A percentile compares a stretch with the other conserved stretches of the same genome.
These are phyloP conservation scores for Vitis rupestris DNA, from an alignment of 164 flowering plant genomes.

Conservation along the genomic window DNA sequence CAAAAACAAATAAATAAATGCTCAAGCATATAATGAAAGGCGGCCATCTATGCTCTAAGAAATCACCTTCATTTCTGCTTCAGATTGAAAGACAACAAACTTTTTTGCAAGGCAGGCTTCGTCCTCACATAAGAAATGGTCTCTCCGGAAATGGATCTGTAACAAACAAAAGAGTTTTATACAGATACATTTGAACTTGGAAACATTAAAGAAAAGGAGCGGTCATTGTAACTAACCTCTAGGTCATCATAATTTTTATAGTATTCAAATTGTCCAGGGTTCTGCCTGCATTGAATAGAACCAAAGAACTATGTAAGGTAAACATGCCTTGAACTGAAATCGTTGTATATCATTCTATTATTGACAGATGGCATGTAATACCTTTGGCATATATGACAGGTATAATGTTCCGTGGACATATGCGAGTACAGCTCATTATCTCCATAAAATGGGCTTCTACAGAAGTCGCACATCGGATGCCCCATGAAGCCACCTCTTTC, in stretches of 20 bases:
- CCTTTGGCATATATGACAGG: slow-evolving; percentile 96
- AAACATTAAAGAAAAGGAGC: too few relatives aligned
- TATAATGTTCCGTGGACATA: slow-evolving; percentile 91
- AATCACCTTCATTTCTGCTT: slow-evolving; percentile 86
- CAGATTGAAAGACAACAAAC: slow-evolving; percentile 77
- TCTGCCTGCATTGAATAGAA: slow-evolving; percentile 53
- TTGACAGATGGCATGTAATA: slow-evolving; percentile 15
- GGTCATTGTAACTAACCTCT: slow-evolving; percentile 48
- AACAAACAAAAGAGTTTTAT: slow-evolving; percentile 1
- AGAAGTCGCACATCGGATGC: slow-evolving; percentile 91
- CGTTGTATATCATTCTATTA: background rate
- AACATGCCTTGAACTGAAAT: background rate
- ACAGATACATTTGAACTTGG: background rate
- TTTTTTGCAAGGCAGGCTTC: slow-evolving; percentile 87
- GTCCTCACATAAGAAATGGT: slow-evolving; percentile 88
- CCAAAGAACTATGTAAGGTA: background rate
- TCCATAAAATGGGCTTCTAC: slow-evolving; percentile 82
- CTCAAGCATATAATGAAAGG: background rate
- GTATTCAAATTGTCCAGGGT: slow-evolving; percentile 92
- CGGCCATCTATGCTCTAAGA: background rate
- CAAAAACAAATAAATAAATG: background rate
- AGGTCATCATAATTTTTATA: slow-evolving; percentile 86
- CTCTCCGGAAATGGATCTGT: slow-evolving; percentile 85
- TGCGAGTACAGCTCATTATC: slow-evolving; percentile 90
- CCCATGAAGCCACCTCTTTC: slow-evolving; percentile 94